Percentiles rank a stretch among this genome's conserved stretches.
phyloP scores from a whole-genome alignment of 768 basidiomycete genomes.

The Pleurotus tuoliensis region DNA sequence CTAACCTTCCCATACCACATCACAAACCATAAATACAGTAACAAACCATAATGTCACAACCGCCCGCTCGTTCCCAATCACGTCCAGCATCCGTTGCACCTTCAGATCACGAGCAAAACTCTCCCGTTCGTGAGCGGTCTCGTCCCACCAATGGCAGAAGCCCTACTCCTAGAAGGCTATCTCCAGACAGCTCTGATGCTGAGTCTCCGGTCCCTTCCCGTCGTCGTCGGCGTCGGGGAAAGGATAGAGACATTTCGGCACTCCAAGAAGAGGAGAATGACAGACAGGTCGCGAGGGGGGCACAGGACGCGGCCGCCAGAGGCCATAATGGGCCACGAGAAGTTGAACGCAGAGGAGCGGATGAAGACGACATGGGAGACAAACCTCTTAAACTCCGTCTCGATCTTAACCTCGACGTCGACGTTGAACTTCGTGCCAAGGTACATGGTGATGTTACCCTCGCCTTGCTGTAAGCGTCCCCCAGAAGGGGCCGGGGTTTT shows the following conservation, averaged over 20 bases:
- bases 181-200: neutral
- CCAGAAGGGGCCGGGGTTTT: too few species aligned
- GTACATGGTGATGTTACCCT: constrained; percentile 14
- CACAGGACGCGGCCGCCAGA: neutral
- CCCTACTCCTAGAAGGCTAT: neutral
- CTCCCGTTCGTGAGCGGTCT: neutral
- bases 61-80: neutral
- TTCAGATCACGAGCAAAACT: neutral
- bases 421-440: constrained; percentile 11
- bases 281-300: neutral
- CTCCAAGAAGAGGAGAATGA: neutral
- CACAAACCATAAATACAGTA: neutral
- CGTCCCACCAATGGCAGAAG: neutral
- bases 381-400: constrained; percentile 12
- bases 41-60: neutral
- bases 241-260: neutral
- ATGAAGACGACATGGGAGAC: constrained; percentile 7
- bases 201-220: neutral
- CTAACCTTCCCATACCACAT: too few species aligned
- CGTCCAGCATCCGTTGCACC: neutral
- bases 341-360: neutral
- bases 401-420: constrained; percentile 13
- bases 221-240: neutral
- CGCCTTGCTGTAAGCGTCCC: constrained; percentile 11
- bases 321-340: neutral